These are phyloP conservation scores for Neonectria magnoliae DNA, from an alignment of 2,329 filamentous ascomycete genomes.

Conservation along the genomic window DNA sequence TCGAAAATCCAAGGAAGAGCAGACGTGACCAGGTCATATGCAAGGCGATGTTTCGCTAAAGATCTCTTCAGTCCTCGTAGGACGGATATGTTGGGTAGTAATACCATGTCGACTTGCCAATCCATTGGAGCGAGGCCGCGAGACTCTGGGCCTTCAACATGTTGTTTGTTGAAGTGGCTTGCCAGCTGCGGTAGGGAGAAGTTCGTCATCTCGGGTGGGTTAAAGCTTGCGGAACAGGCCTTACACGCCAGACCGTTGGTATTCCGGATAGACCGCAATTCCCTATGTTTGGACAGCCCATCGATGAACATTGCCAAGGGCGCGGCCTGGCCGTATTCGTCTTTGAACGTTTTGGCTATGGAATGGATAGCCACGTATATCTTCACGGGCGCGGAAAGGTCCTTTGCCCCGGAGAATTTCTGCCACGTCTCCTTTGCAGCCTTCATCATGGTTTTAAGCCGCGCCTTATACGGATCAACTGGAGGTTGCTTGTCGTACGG, in stretches of 20 bases:
- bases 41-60: conserved; percentile 46
- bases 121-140: conserved; percentile 44
- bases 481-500: conserved; percentile 5
- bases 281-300: conserved; percentile 63
- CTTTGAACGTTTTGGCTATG: conserved; percentile 65
- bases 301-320: conserved; percentile 69
- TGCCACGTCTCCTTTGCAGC: conserved; percentile 72
- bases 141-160: conserved; percentile 46
- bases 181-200: conserved; percentile 69
- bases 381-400: conserved; percentile 70
- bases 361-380: conserved; percentile 73
- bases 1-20: conserved; percentile 51
- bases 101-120: conserved; percentile 60
- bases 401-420: conserved; percentile 65
- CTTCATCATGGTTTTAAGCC: conserved; percentile 63
- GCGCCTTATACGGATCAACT: conserved; percentile 50
- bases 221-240: conserved; percentile 57
- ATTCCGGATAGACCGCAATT: conserved; percentile 66
- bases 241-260: conserved; percentile 66
- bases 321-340: conserved; percentile 66
- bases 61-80: conserved; percentile 44
- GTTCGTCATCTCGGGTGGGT: conserved; percentile 46
- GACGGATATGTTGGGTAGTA: conserved; percentile 48
- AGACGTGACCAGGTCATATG: conserved; percentile 49
- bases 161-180: conserved; percentile 63